Percentiles rank a stretch among this genome's conserved stretches.
phyloP scores from a whole-genome alignment of 768 basidiomycete species.

The Mycena albidolilacea region DNA sequence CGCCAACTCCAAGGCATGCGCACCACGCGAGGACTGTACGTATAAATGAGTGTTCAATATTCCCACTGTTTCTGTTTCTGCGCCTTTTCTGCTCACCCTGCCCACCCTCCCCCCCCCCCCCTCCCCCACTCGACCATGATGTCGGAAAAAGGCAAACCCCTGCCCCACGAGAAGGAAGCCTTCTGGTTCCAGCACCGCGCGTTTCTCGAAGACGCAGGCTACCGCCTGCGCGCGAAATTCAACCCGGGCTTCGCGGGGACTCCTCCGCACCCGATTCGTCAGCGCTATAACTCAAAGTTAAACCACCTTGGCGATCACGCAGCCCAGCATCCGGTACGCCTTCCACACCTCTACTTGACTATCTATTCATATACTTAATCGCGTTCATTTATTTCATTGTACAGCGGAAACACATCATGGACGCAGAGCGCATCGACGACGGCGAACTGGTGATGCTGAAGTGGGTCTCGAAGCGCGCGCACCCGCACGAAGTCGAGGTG shows the following conservation, averaged over 20 bases:
- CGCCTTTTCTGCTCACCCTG: background rate
- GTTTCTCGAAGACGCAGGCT: constrained; percentile 38
- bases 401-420: constrained; percentile 36
- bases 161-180: constrained; percentile 22
- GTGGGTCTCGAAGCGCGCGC: constrained; percentile 28
- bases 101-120: background rate
- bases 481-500: constrained; percentile 46
- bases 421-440: constrained; percentile 35
- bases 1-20: constrained; percentile 24
- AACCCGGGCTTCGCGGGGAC: constrained; percentile 27
- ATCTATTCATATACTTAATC: background rate
- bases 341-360: background rate
- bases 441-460: constrained; percentile 37
- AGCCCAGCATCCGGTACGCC: constrained; percentile 36
- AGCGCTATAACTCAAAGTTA: constrained; percentile 4
- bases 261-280: constrained; percentile 13
- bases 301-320: constrained; percentile 29
- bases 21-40: constrained; percentile 14
- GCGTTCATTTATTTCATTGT: constrained; percentile 1
- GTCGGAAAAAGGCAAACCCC: constrained; percentile 25
- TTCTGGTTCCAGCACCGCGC: constrained; percentile 38
- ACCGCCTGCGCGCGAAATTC: constrained; percentile 36
- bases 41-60: constrained; percentile 27
- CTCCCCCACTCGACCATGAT: constrained; percentile 7
- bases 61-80: constrained; percentile 18